These are phyloP conservation scores for Picocystis salinarum DNA, from an alignment of 139 green algal genomes.

Conservation along the genomic window DNA sequence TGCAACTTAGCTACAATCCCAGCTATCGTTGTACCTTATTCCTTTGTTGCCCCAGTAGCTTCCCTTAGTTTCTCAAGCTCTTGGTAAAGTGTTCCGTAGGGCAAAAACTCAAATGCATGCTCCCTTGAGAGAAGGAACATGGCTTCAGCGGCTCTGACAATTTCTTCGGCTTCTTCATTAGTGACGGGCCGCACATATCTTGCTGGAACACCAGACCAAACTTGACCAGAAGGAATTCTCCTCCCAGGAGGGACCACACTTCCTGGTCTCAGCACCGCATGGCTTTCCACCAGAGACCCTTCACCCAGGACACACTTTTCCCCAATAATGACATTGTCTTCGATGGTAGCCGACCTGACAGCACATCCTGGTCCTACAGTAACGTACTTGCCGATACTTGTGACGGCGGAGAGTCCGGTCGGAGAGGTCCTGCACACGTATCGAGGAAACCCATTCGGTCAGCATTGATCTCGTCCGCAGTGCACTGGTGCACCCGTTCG, in stretches of 20 bases:
- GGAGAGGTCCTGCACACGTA: slow-evolving; percentile 33
- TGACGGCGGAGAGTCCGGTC: slow-evolving; percentile 57
- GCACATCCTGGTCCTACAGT: slow-evolving; percentile 58
- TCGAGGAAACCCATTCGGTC: neutral
- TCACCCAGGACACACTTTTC: slow-evolving; percentile 44
- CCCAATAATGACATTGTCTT: slow-evolving; percentile 44
- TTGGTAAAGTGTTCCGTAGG: slow-evolving; percentile 12
- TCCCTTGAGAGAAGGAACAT: slow-evolving; percentile 7
- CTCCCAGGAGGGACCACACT: slow-evolving; percentile 60
- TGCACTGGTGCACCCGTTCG: neutral
- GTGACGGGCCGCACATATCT: slow-evolving; percentile 54
- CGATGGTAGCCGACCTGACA: slow-evolving; percentile 48
- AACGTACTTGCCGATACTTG: slow-evolving; percentile 50
- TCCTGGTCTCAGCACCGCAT: slow-evolving; percentile 48
- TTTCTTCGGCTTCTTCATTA: slow-evolving; percentile 17
- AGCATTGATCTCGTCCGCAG: slow-evolving; percentile 9
- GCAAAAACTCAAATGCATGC: slow-evolving; percentile 22
- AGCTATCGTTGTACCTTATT: too few species aligned
- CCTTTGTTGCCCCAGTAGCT: too few species aligned
- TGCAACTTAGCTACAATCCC: too few species aligned
- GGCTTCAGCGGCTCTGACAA: slow-evolving; percentile 12
- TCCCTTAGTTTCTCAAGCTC: slow-evolving; percentile 26
- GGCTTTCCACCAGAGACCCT: slow-evolving; percentile 48
- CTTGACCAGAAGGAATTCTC: slow-evolving; percentile 51
- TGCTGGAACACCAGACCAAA: slow-evolving; percentile 69